These are phyloP conservation scores for Plenodomus biglobosus DNA, from an alignment of 2,329 filamentous ascomycete species.

Conservation along the genomic window DNA sequence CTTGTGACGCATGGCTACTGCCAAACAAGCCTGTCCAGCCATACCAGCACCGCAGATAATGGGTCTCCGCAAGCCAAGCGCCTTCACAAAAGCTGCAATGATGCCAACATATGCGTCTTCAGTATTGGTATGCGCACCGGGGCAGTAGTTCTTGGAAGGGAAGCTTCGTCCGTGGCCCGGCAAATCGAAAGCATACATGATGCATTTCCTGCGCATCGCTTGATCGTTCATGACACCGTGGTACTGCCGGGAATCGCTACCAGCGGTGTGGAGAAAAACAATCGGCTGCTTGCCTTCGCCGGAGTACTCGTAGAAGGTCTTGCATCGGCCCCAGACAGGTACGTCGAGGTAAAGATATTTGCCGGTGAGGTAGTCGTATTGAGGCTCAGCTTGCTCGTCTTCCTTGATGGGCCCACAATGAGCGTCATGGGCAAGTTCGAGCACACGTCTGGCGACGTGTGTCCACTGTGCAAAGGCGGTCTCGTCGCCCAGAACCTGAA, in stretches of 20 bases:
- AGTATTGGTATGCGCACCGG: conserved; percentile 52
- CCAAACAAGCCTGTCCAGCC: conserved; percentile 54
- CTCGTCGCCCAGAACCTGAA: conserved; percentile 52
- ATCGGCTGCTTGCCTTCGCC: conserved; percentile 53
- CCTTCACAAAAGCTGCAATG: conserved; percentile 50
- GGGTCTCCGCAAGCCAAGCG: conserved; percentile 48
- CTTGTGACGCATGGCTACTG: conserved; percentile 50
- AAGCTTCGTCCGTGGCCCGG: conserved; percentile 55
- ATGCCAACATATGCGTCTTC: conserved; percentile 52
- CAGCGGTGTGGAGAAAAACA: conserved; percentile 51
- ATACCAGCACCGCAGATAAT: conserved; percentile 56
- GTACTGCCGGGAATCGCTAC: conserved; percentile 53
- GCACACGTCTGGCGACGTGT: conserved; percentile 51
- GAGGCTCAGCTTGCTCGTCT: conserved; percentile 41
- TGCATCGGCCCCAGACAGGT: conserved; percentile 53
- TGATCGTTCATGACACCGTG: conserved; percentile 56
- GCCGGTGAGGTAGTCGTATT: conserved; percentile 51
- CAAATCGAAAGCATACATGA: conserved; percentile 55
- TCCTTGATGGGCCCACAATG: conserved; percentile 49
- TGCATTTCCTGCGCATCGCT: conserved; percentile 51
- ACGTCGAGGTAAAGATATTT: conserved; percentile 51
- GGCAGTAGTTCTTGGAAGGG: conserved; percentile 46
- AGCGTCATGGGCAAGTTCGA: conserved; percentile 53
- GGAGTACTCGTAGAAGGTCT: conserved; percentile 54
- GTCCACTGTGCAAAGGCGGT: conserved; percentile 49